Evolutionary conservation across 139 green algal genomes (phyloP).

Genomic region (Mychonastes homosphaera): DNA sequence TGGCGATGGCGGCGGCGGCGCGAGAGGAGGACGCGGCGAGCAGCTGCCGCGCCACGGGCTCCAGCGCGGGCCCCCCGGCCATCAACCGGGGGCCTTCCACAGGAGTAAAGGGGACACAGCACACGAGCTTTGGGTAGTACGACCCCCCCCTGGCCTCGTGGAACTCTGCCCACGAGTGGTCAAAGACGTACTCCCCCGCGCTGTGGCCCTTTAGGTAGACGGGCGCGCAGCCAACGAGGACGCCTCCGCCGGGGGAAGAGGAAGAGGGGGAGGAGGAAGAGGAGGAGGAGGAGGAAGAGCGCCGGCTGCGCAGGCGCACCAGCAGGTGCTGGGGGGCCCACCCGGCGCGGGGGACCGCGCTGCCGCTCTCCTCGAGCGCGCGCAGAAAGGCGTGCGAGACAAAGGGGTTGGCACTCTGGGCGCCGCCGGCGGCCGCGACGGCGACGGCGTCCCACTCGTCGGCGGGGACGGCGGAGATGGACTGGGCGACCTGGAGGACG

Average conservation of each 20-base stretch:
- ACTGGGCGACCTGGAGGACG: too few species aligned
- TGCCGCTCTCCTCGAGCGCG: constrained; percentile 47
- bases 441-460: constrained; percentile 59
- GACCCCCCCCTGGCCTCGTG: not conserved
- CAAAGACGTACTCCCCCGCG: constrained; percentile 83
- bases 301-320: too few species aligned
- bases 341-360: constrained; percentile 41
- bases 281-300: too few species aligned
- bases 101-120: constrained; percentile 83
- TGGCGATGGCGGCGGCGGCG: too few species aligned
- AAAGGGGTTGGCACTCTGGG: constrained; percentile 79
- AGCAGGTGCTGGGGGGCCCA: constrained; percentile 65
- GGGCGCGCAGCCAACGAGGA: constrained; percentile 47
- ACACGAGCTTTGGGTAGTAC: constrained; percentile 91
- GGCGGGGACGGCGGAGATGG: too few species aligned
- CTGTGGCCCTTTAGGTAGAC: constrained; percentile 63
- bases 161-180: constrained; percentile 53
- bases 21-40: not conserved
- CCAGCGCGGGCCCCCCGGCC: constrained; percentile 20
- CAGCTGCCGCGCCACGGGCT: constrained; percentile 28
- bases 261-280: too few species aligned
- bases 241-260: constrained; percentile 5
- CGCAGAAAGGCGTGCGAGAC: constrained; percentile 53
- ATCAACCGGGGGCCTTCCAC: constrained; percentile 50
- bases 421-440: constrained; percentile 14